Base-by-base conservation (phyloP, 169 alveolate species). In the Miamiensis avidus region DNA sequence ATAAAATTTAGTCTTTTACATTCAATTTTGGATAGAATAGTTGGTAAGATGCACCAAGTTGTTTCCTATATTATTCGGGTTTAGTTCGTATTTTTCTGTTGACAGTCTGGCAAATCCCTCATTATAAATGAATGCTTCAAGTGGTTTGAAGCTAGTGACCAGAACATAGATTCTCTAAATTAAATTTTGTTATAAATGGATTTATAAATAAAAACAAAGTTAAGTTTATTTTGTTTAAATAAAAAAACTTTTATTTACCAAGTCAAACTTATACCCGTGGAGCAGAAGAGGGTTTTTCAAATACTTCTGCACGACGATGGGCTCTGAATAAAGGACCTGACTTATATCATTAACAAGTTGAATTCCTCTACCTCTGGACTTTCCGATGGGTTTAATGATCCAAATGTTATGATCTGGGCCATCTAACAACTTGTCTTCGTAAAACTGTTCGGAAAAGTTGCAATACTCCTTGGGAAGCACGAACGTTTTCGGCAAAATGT, bases 361-460 rank as follows among this genome's bases (percentile, higher is more conserved):
- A 72, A 96, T 95, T 31, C 98, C 98, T 81, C 97, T 89, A 6
- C 98, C 98, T 88, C 96, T 89, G 11, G 98, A 95, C 77, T 91
- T 91, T 4, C 95, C 95, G 69, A 93, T 94, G 1, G 98, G 98
- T 82, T 95, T 96, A 90, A 94, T 86, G 69, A 95, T 92, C 97
- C 98, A 96, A 69, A 91, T 87, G 85, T 94, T 93, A 64, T 86
- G 69, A 74, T 83, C 76, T 49, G 69, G 69, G 28, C 95, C 96
- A 81, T 94, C 91, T 74, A 82, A 69, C 34, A 93, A 94, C 75
- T 93, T 91, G 65, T 78, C 89, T 75, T 90, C 92, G 29, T 89
- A 83, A 81, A 91, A 93, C 29, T 85, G 76, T 81, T 94, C 96
- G 72, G 93, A 85, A 74, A 97, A 93, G 65, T 84, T 83, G 1